These are phyloP conservation scores for Avena sativa DNA, from an alignment of 176 grass and related monocot genomes.

Conservation along the genomic window DNA sequence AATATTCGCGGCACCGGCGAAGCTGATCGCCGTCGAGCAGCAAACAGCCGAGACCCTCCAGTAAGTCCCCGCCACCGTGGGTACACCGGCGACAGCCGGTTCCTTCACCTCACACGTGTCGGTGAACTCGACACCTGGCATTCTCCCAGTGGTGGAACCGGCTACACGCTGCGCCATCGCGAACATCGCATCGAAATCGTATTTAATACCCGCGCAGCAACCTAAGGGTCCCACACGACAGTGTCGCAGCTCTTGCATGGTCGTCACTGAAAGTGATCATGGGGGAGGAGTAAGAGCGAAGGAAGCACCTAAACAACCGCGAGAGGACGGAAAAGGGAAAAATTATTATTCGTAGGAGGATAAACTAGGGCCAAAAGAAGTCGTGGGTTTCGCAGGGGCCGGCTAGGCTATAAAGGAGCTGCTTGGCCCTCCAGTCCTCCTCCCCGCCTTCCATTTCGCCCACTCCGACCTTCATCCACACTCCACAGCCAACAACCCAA, in stretches of 20 bases:
- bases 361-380: background rate
- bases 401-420: conserved; percentile 63
- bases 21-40: background rate
- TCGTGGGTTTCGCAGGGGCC: background rate
- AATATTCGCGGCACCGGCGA: conserved; percentile 25
- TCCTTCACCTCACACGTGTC: background rate
- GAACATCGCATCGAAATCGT: background rate
- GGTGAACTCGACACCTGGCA: background rate
- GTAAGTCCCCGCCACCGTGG: background rate
- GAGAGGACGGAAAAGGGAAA: background rate
- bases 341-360: background rate
- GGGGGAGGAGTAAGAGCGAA: conserved; percentile 37
- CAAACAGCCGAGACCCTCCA: background rate
- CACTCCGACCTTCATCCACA: background rate
- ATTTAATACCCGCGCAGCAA: background rate
- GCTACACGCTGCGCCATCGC: fast-evolving
- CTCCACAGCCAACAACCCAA: conserved; percentile 1
- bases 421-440: background rate
- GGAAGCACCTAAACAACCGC: background rate
- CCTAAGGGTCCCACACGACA: background rate
- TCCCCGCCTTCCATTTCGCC: conserved; percentile 40
- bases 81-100: background rate
- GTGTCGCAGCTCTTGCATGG: background rate
- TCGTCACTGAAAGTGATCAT: conserved; percentile 13
- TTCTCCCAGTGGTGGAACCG: background rate